Percentiles rank a stretch among this genome's conserved stretches.
phyloP scores from a whole-genome alignment of 805 yeast species.

The Lipomyces spencermartinsiae region DNA sequence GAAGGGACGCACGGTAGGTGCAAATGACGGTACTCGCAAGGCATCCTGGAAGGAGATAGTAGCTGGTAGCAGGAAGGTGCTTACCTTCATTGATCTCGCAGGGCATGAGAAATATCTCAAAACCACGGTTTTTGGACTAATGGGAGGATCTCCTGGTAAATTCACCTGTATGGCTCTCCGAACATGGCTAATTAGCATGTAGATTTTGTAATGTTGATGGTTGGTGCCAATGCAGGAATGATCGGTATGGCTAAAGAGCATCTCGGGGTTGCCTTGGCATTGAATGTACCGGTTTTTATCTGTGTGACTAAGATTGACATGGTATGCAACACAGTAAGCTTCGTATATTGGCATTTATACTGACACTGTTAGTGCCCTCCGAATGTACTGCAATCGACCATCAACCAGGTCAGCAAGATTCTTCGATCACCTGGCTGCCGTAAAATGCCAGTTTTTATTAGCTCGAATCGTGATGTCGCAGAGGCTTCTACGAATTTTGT shows the following conservation, averaged over 20 bases:
- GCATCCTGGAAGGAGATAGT: conserved; percentile 37
- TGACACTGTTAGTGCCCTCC: conserved; percentile 29
- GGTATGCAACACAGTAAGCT: conserved; percentile 11
- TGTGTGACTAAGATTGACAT: conserved; percentile 38
- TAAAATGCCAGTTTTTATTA: conserved; percentile 36
- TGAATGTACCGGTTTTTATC: conserved; percentile 36
- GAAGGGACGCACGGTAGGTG: conserved; percentile 30
- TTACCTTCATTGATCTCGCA: conserved; percentile 38
- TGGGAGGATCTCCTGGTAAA: conserved; percentile 39
- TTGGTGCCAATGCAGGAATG: conserved; percentile 40
- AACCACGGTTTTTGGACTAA: conserved; percentile 38
- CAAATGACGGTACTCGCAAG: conserved; percentile 32
- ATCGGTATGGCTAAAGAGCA: conserved; percentile 40
- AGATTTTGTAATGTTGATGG: conserved; percentile 39
- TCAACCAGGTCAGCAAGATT: conserved; percentile 34
- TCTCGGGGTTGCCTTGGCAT: conserved; percentile 37
- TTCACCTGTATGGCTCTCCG: neutral
- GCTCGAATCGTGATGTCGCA: conserved; percentile 31
- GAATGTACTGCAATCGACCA: conserved; percentile 31
- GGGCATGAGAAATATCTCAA: conserved; percentile 39
- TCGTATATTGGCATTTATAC: neutral
- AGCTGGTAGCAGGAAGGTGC: conserved; percentile 32
- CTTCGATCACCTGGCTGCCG: conserved; percentile 37
- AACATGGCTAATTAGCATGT: neutral
- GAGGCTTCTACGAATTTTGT: conserved; percentile 29